Conservation (phyloP, 139 green algal genomes). For the Chlamydomonas sp. region DNA sequence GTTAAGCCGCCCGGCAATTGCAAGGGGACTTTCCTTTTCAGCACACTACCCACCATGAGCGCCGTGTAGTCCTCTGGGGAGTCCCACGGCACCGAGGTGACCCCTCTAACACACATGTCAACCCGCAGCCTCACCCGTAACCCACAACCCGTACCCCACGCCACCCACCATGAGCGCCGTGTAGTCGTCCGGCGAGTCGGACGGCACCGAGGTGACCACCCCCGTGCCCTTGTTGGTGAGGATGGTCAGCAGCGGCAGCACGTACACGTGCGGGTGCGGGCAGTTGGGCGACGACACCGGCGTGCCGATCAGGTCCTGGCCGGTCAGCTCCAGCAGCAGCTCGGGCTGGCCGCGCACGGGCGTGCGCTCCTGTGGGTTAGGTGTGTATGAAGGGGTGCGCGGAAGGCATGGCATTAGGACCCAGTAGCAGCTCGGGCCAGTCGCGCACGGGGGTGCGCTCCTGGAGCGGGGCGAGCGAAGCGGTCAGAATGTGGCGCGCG, state of each 20-base stretch:
- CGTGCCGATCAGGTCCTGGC: conserved; percentile 93
- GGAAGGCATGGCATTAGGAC: not conserved
- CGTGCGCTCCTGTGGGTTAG: conserved; percentile 48
- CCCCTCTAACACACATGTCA: not conserved
- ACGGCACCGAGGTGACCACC: conserved; percentile 96
- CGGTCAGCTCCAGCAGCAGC: conserved; percentile 85
- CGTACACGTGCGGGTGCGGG: conserved; percentile 85
- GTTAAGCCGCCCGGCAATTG: no score
- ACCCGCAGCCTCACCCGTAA: not conserved
- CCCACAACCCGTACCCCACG: not conserved
- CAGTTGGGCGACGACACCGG: conserved; percentile 80
- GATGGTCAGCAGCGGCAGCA: conserved; percentile 98
- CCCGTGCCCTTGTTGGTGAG: conserved; percentile 98
- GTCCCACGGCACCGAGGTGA: conserved; percentile 58
- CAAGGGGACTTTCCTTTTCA: not conserved
- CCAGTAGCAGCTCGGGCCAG: conserved; percentile 79
- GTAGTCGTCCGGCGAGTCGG: conserved; percentile 97
- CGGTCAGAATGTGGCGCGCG: not conserved
- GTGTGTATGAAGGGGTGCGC: not conserved
- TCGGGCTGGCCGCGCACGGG: conserved; percentile 77
- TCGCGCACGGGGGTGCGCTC: conserved; percentile 69
- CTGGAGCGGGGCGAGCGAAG: conserved; percentile 12
- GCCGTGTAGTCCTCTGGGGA: conserved; percentile 96
- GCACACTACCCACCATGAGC: conserved; percentile 58
- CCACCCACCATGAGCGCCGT: conserved; percentile 74